Base-by-base conservation (phyloP, 192 early-diverging fungal species). In the Backusella parvicylindrica region DNA sequence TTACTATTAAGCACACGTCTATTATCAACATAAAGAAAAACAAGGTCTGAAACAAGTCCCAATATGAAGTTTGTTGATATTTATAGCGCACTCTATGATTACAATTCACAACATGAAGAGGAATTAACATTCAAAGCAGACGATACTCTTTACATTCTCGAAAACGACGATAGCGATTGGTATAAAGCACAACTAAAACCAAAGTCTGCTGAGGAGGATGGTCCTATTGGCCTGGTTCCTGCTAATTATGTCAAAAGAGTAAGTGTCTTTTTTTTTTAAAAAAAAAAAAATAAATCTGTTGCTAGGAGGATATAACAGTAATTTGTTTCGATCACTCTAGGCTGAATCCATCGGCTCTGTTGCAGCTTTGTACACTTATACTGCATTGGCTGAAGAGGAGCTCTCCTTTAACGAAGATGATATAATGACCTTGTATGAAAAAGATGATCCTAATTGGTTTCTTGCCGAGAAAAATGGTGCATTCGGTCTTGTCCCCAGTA, bases 391-490 rank as follows among this genome's bases (percentile, higher is more conserved):
- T 67, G 91, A 91, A 35, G 96, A 97, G 71, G 96, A 98, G 82
- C 86, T 97, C 32, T 84, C 90, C 11, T 84, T 99, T 63, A 77
- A 71, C 28, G 95, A 94, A 73, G 91, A 89, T 64, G 90, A 91
- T 71, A 74, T 80, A 13, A 77, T 99, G 64, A 75, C 86, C 70
- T 80, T 99, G 9, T 92, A 95, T 72, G 95, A 96, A 64, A 89
- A 90, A 18, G 90, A 89, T 73, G 96, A 97, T 77, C 90, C 90
- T 6, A 96, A 98, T 80, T 99, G 98, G 98, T 96, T 90, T 86
- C 89, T 97, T 73, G 95, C 88, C 18, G 88, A 89, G 71, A 82
- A 84, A 23, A 70, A 64, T 18, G 89, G 91, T 68, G 72, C 87
- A 0, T 90, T 91, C 37, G 98, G 98, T 13, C 90, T 97, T 75